A percentile compares a stretch with the other conserved stretches of the same genome.
These are phyloP conservation scores for Piromyces finnis DNA, from an alignment of 192 early-diverging fungal species.

Conservation along the genomic window DNA sequence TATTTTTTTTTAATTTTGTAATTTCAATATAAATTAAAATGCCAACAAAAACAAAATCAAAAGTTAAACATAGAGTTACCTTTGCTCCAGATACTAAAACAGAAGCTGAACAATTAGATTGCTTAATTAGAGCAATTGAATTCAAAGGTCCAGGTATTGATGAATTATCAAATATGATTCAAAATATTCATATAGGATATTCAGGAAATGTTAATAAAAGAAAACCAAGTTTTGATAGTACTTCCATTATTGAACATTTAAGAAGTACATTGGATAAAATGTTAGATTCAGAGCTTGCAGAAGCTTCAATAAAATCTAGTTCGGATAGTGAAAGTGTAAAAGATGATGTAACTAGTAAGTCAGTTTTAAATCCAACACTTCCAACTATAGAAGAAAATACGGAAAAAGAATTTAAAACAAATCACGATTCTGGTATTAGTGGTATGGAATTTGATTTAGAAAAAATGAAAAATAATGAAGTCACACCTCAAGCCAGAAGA, in stretches of 20 bases:
- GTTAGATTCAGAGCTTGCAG: not conserved
- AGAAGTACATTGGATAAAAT: not conserved
- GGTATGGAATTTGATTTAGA: not conserved
- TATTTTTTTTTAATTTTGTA: no score
- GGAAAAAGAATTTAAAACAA: not conserved
- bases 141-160: not conserved
- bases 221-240: not conserved
- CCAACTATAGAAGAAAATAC: not conserved
- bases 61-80: not conserved
- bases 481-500: not conserved
- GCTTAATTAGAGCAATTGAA: not conserved
- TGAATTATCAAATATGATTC: not conserved
- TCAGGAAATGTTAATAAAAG: not conserved
- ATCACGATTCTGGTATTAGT: not conserved
- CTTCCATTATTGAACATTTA: not conserved
- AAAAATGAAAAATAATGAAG: not conserved
- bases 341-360: not conserved
- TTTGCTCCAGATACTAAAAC: not conserved
- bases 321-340: not conserved
- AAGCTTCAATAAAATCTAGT: not conserved
- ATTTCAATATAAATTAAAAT: not conserved
- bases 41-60: not conserved
- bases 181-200: not conserved
- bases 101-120: not conserved
- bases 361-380: not conserved